phyloP scores from a whole-genome alignment of 2,329 filamentous ascomycete species.

The Claviceps sp. region DNA sequence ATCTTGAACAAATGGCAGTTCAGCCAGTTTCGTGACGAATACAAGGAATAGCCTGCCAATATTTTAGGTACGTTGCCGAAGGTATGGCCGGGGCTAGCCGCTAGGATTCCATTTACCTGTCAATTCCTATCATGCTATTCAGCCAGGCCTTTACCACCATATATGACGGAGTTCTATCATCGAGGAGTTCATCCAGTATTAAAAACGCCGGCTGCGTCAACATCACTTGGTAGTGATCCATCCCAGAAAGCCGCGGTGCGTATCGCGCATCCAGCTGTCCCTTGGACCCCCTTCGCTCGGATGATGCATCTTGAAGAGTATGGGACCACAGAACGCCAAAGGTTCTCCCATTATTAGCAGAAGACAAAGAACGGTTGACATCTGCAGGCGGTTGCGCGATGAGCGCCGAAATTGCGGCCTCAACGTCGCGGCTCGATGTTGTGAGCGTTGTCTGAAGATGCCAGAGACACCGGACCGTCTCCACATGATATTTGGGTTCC shows the following conservation, averaged over 20 bases:
- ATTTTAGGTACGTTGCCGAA: slow-evolving; percentile 1
- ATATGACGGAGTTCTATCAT: slow-evolving; percentile 60
- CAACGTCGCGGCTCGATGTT: slow-evolving; percentile 56
- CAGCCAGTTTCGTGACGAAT: slow-evolving; percentile 44
- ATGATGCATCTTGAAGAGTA: slow-evolving; percentile 46
- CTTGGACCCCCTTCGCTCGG: slow-evolving; percentile 38
- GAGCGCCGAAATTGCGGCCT: slow-evolving; percentile 60
- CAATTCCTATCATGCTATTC: slow-evolving; percentile 48
- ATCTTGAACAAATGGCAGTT: slow-evolving; percentile 35
- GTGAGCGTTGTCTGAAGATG: slow-evolving; percentile 64
- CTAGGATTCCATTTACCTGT: slow-evolving; percentile 35
- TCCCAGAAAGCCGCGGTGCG: slow-evolving; percentile 35
- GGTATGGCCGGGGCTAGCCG: not conserved
- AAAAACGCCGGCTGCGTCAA: slow-evolving; percentile 71
- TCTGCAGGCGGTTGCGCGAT: slow-evolving; percentile 28
- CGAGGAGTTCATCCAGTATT: slow-evolving; percentile 62
- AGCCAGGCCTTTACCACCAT: slow-evolving; percentile 74
- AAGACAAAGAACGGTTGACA: not conserved
- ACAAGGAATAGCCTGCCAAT: slow-evolving; percentile 42
- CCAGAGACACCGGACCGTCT: slow-evolving; percentile 78
- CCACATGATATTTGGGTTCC: slow-evolving; percentile 86
- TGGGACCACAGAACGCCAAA: slow-evolving; percentile 79
- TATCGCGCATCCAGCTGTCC: slow-evolving; percentile 22
- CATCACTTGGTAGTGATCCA: slow-evolving; percentile 56
- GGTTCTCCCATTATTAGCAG: slow-evolving; percentile 49